phyloP scores from a whole-genome alignment of 306 rosid species.

The Vigna trinervia region DNA sequence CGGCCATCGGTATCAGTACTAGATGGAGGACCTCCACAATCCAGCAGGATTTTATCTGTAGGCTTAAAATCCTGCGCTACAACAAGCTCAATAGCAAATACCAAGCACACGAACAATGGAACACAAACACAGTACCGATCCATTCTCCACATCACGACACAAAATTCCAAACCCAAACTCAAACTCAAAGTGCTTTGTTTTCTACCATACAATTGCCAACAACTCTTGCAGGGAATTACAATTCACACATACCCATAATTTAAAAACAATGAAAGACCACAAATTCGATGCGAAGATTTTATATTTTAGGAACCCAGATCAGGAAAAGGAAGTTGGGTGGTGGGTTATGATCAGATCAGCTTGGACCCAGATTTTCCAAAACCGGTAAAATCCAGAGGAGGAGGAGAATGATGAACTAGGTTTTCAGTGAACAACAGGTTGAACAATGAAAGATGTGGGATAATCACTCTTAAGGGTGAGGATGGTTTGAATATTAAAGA shows the following conservation, averaged over 20 bases:
- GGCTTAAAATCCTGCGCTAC: slow-evolving; percentile 65
- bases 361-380: slow-evolving; percentile 13
- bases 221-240: background rate
- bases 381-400: background rate
- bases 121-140: slow-evolving; percentile 23
- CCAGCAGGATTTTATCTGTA: slow-evolving; percentile 65
- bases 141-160: slow-evolving; percentile 54
- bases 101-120: slow-evolving; percentile 50
- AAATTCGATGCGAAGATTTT: slow-evolving; percentile 45
- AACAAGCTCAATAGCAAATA: slow-evolving; percentile 46
- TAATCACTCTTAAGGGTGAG: background rate
- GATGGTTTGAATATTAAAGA: background rate
- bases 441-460: slow-evolving; percentile 6
- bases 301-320: slow-evolving; percentile 40
- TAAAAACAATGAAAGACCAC: slow-evolving; percentile 23
- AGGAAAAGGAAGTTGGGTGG: slow-evolving; percentile 36
- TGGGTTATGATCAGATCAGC: slow-evolving; percentile 11
- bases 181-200: background rate
- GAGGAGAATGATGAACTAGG: slow-evolving; percentile 10
- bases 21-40: slow-evolving; percentile 77
- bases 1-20: slow-evolving; percentile 61
- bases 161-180: background rate
- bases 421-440: background rate
- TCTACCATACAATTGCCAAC: slow-evolving; percentile 16
- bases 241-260: slow-evolving; percentile 39